phyloP scores from a whole-genome alignment of 352 stramenopile genomes.

The Globisporangium radiosum region DNA sequence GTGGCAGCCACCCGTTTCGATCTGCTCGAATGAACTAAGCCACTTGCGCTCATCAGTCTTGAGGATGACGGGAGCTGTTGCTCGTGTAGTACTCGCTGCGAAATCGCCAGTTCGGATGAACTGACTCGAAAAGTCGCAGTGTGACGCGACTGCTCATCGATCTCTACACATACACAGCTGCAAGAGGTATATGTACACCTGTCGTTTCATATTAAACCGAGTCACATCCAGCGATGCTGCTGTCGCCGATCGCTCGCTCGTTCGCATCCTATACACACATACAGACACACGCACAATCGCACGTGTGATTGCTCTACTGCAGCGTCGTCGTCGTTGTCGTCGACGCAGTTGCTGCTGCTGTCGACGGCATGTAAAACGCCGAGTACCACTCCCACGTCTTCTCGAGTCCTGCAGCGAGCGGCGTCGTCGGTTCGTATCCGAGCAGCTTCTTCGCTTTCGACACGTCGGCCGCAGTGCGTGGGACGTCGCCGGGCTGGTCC shows the following conservation, averaged over 20 bases:
- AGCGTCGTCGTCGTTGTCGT: too few relatives aligned
- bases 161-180: neutral
- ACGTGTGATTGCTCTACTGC: neutral
- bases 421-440: constrained; percentile 92
- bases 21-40: too few relatives aligned
- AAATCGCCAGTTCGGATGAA: too few relatives aligned
- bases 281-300: neutral
- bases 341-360: too few relatives aligned
- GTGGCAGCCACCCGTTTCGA: too few relatives aligned
- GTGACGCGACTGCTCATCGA: neutral
- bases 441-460: constrained; percentile 92
- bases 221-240: neutral
- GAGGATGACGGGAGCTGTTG: too few relatives aligned
- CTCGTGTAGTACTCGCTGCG: too few relatives aligned
- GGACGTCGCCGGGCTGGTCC: constrained; percentile 95
- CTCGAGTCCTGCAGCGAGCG: constrained; percentile 90
- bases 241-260: neutral
- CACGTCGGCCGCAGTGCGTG: constrained; percentile 94
- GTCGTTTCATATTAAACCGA: neutral
- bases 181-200: neutral
- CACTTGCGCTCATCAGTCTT: too few relatives aligned
- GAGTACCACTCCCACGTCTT: constrained; percentile 94
- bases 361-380: constrained; percentile 28
- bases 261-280: too few relatives aligned
- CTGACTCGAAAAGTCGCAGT: too few relatives aligned